Percentiles rank a stretch among this genome's conserved stretches.
Evolutionary conservation across 371 early-diverging fungal species (phyloP).

Genomic region (Zopfochytrium polystomum): DNA sequence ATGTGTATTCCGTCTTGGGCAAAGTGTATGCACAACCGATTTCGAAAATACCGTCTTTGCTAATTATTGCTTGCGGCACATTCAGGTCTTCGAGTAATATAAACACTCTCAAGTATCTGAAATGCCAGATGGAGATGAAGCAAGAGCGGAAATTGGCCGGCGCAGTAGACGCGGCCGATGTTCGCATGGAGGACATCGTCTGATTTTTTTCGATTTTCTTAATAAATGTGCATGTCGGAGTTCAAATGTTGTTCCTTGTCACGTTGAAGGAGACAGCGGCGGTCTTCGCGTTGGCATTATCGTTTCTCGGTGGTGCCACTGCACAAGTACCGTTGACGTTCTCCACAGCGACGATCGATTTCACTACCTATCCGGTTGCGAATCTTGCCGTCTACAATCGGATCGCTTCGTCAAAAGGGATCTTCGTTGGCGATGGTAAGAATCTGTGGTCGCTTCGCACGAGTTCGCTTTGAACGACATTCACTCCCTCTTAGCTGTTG

Average conservation of each 20-base stretch:
- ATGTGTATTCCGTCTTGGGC: conserved; percentile 67
- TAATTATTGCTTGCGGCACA: too few species aligned
- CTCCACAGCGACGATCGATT: too few species aligned
- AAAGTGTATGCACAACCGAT: conserved; percentile 57
- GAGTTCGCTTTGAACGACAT: background rate
- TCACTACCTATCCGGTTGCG: background rate
- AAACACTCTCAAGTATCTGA: background rate
- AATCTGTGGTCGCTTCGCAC: background rate
- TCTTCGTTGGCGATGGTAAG: background rate
- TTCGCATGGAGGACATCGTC: conserved; percentile 65
- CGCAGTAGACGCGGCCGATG: conserved; percentile 61
- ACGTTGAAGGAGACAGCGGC: too few species aligned
- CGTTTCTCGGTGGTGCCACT: too few species aligned
- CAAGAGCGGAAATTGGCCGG: conserved; percentile 43
- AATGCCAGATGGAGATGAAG: background rate
- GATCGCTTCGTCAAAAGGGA: background rate
- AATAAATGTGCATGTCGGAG: too few species aligned
- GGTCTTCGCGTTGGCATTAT: too few species aligned
- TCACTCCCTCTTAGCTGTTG: too few species aligned
- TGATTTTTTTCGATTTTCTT: background rate
- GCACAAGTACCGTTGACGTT: too few species aligned
- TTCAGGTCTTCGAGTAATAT: background rate
- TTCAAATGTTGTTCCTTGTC: too few species aligned
- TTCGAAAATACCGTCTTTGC: background rate
- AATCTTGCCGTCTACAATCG: background rate